Percentiles rank a stretch among this genome's conserved stretches.
Conservation (phyloP, 352 stramenopile genomes). For the Globisporangium ultimum region DNA sequence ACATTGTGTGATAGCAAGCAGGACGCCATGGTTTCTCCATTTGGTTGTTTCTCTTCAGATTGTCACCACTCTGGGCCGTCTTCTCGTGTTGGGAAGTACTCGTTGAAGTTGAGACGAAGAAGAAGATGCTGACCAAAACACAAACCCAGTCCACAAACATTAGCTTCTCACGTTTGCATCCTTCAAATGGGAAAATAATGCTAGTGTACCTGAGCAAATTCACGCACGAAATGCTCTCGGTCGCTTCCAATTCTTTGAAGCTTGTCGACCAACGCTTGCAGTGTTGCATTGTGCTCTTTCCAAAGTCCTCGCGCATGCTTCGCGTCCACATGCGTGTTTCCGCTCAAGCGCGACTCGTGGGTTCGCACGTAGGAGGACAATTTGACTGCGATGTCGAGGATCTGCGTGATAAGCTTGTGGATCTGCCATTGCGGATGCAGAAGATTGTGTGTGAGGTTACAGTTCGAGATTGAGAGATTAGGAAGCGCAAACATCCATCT, state of each 20-base stretch:
- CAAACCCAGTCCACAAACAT: background rate
- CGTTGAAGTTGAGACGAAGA: constrained; percentile 58
- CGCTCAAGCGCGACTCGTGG: constrained; percentile 5
- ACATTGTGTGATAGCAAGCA: background rate
- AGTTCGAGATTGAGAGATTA: no score
- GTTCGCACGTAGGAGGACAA: constrained; percentile 28
- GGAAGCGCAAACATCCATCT: background rate
- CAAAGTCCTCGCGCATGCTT: constrained; percentile 15
- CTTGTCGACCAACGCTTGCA: constrained; percentile 19
- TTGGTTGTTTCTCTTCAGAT: background rate
- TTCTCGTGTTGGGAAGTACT: constrained; percentile 23
- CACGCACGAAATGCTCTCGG: constrained; percentile 25
- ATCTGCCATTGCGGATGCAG: constrained; percentile 19
- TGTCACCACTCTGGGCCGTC: background rate
- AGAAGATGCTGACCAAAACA: constrained; percentile 39
- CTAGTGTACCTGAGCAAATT: constrained; percentile 41
- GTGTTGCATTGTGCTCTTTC: constrained; percentile 19
- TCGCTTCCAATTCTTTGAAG: constrained; percentile 22
- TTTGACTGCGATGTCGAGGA: constrained; percentile 24
- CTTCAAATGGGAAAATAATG: background rate
- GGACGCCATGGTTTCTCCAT: background rate
- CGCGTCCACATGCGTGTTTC: background rate
- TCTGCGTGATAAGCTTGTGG: constrained; percentile 20
- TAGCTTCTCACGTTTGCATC: constrained; percentile 5
- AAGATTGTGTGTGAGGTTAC: no score